Evolutionary conservation across 768 basidiomycete genomes (phyloP).

Genomic region (Hericium coralloides): DNA sequence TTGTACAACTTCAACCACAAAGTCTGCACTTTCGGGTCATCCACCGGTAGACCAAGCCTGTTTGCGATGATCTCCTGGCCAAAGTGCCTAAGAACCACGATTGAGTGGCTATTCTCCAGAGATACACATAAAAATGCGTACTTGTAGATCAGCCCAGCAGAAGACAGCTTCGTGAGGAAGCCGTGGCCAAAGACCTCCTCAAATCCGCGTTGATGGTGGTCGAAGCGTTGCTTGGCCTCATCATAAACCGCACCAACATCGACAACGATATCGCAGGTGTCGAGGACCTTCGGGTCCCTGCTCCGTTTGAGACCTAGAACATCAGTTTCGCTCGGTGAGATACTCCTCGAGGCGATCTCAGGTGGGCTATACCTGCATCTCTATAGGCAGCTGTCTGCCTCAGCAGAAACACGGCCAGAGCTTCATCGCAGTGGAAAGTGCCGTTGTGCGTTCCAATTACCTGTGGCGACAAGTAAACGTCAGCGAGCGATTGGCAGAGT

Average conservation of each 20-base stretch:
- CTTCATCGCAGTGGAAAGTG: constrained; percentile 96
- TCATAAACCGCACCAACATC: constrained; percentile 95
- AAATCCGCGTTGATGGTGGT: constrained; percentile 96
- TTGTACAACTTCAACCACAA: constrained; percentile 90
- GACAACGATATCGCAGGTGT: constrained; percentile 87
- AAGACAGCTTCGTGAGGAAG: constrained; percentile 82
- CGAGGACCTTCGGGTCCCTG: constrained; percentile 62
- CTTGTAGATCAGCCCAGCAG: constrained; percentile 96
- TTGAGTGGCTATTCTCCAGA: not conserved
- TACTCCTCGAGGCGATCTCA: not conserved
- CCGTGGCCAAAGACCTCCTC: constrained; percentile 82
- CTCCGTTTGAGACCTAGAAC: constrained; percentile 49
- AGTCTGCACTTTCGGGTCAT: constrained; percentile 57
- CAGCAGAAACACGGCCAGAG: constrained; percentile 85
- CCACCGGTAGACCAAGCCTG: constrained; percentile 35
- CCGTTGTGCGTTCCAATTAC: constrained; percentile 92
- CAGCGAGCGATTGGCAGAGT: not conserved
- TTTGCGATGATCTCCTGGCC: constrained; percentile 78
- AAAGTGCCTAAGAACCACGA: constrained; percentile 56
- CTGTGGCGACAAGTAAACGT: constrained; percentile 26
- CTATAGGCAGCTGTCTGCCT: constrained; percentile 68
- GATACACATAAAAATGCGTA: constrained; percentile 24
- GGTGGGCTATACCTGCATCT: constrained; percentile 49
- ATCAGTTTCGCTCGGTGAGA: not conserved
- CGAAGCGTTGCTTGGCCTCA: constrained; percentile 66